Percentiles rank a stretch among this genome's conserved stretches.
phyloP scores from a whole-genome alignment of 2,329 filamentous ascomycete species.

The Capronia epimyces region DNA sequence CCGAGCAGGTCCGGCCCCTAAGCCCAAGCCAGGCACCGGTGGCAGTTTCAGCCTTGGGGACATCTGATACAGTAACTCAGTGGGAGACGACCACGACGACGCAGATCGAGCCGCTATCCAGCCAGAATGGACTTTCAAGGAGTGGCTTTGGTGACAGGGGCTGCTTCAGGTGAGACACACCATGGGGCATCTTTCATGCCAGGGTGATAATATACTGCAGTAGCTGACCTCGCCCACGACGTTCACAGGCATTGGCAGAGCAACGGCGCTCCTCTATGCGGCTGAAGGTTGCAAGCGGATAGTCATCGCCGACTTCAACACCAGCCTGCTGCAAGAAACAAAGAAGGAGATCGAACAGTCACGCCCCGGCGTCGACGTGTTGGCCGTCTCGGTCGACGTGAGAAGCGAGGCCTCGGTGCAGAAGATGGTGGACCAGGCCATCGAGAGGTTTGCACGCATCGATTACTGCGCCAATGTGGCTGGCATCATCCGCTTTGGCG shows the following conservation, averaged over 20 bases:
- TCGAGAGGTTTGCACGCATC: neutral
- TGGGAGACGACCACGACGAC: no score
- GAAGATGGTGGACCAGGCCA: neutral
- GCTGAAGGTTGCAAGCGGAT: neutral
- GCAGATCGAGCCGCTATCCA: no score
- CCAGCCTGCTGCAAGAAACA: neutral
- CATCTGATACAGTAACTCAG: no score
- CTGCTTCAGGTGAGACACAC: neutral
- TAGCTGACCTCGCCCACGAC: neutral
- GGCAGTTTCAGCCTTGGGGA: no score
- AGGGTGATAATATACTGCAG: neutral
- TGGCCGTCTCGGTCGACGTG: neutral
- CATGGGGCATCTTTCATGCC: no score
- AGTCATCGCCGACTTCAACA: slow-evolving; percentile 1
- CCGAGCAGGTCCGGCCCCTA: no score
- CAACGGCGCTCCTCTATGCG: neutral
- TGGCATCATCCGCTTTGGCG: neutral
- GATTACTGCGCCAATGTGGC: slow-evolving; percentile 2
- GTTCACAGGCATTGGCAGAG: slow-evolving; percentile 1
- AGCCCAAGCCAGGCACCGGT: no score
- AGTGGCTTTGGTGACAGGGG: neutral
- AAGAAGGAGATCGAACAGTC: neutral
- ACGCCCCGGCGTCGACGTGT: neutral
- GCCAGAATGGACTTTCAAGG: neutral
- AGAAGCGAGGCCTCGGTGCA: neutral